Conservation (phyloP, 2,329 filamentous ascomycete species). For the Alternaria rosae region DNA sequence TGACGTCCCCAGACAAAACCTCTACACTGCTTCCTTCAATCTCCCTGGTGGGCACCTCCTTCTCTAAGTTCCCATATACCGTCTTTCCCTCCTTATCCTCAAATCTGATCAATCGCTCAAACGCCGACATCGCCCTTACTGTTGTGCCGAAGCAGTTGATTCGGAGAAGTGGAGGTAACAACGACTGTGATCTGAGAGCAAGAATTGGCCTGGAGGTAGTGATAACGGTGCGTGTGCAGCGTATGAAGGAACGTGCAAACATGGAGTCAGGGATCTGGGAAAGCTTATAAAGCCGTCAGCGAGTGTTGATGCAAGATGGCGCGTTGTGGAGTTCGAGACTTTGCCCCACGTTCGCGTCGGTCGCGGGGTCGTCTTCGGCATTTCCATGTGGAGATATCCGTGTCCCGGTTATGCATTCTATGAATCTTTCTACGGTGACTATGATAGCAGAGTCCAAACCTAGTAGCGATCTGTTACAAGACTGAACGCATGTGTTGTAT, state of each 20-base stretch:
- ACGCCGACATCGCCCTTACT: slow-evolving; percentile 29
- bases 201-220: background rate
- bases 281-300: background rate
- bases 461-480: background rate
- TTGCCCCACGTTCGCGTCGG: slow-evolving; percentile 10
- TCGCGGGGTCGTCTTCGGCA: slow-evolving; percentile 20
- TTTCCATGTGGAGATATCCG: slow-evolving; percentile 3
- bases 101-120: slow-evolving; percentile 47
- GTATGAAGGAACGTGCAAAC: slow-evolving; percentile 7
- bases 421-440: background rate
- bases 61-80: slow-evolving; percentile 42
- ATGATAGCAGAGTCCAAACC: background rate
- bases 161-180: background rate
- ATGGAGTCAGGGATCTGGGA: slow-evolving; percentile 2
- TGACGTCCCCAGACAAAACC: slow-evolving; percentile 38
- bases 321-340: slow-evolving; percentile 2
- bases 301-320: background rate
- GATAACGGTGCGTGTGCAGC: slow-evolving; percentile 1
- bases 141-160: slow-evolving; percentile 5
- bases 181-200: background rate
- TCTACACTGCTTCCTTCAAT: slow-evolving; percentile 42
- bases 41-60: slow-evolving; percentile 37
- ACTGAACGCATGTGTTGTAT: background rate
- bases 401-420: background rate
- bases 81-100: slow-evolving; percentile 37